Base-by-base conservation (phyloP, 768 basidiomycete genomes). In the Tephrocybe sp. region DNA sequence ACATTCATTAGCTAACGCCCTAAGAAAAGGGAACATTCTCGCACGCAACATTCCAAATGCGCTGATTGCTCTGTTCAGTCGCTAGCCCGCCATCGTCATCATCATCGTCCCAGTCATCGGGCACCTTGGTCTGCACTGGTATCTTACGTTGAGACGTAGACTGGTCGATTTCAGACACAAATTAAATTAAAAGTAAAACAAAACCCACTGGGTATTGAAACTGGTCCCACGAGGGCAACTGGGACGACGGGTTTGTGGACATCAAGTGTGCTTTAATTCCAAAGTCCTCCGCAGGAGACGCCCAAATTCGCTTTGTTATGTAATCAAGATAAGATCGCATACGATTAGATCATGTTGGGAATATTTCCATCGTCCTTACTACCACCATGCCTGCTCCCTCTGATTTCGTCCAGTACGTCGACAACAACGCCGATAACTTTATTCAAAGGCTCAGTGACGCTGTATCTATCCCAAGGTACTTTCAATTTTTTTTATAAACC, bases 391-490 rank as follows among this genome's bases (percentile, higher is more conserved):
- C 78, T 49, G 74, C 75, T n/a, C 78, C 79, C 19, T 19, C 66
- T 19, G 72, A 76, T 46, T 76, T 81, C 48, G 61, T 79, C 52
- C 59, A 71, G 23, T 80, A 68, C 56, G 75, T 98, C 65, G 84
- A 94, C 55, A 63, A 72, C 14, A 83, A 96, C 59, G 76, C 85
- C 48, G 75, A 83, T 45, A 68, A 70, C 20, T 95, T 94, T 62
- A 89, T 98, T 53, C 69, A 84, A 54, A 79, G 92, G 41, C 83
- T 96, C 22, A 73, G 81, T 4, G 79, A 88, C 32, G 92, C 93
- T 14, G 91, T 96, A 45, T 81, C 83, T 14, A 95, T 96, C 55
- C 89, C 90, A 57, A 85, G 85, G 85, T 82, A 52, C 54, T 55
- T 60, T 58, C 54, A 22, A 20, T 17, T 10, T 41, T 31, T n/a